phyloP scores from a whole-genome alignment of 2,329 filamentous ascomycete species.

The Ophiostoma australiae region DNA sequence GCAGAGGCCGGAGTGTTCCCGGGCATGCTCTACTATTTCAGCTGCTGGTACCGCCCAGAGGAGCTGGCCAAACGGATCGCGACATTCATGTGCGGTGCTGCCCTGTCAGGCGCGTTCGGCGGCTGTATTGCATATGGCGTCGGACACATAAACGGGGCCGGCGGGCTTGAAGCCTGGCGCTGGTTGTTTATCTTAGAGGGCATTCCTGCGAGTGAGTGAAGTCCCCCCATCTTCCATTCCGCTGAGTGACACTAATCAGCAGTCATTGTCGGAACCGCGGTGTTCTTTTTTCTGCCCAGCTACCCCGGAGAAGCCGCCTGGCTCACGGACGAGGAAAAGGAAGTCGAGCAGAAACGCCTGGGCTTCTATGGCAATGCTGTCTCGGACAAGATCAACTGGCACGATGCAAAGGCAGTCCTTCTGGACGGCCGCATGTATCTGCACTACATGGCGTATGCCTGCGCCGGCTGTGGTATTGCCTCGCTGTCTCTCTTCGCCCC shows the following conservation, averaged over 20 bases:
- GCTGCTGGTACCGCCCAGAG: not conserved
- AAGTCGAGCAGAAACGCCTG: not conserved
- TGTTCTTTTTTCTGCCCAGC: not conserved
- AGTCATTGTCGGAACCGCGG: not conserved
- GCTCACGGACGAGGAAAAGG: not conserved
- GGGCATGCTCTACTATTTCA: not conserved
- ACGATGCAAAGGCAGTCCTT: not conserved
- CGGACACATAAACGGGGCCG: not conserved
- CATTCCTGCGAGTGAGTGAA: not conserved
- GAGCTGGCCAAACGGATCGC: not conserved
- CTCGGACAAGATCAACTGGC: not conserved
- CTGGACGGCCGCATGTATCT: not conserved
- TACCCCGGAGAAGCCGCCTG: not conserved
- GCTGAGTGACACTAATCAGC: not conserved
- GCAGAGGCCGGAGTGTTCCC: not conserved
- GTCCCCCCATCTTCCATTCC: rapidly evolving
- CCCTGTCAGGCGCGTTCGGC: not conserved
- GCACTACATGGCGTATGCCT: not conserved
- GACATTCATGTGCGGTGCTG: not conserved
- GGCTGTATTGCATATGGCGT: not conserved
- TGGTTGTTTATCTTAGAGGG: not conserved
- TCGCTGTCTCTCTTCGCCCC: not conserved
- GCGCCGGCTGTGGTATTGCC: not conserved
- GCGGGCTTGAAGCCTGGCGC: not conserved
- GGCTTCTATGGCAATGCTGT: not conserved